phyloP scores from a whole-genome alignment of 192 early-diverging fungal species.

The Entomortierella beljakovae region DNA sequence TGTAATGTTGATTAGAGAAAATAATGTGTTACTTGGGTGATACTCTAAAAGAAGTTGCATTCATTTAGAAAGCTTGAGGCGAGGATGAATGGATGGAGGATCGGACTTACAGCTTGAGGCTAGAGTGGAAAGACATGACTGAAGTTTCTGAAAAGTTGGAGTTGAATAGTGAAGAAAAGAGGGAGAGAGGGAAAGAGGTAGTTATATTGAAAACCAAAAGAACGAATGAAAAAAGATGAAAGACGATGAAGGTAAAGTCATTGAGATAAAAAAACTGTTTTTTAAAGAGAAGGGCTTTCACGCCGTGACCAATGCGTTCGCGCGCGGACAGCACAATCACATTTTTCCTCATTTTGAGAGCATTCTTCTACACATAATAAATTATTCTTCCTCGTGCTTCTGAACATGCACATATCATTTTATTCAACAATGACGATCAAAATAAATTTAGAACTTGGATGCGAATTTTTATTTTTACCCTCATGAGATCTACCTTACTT shows the following conservation, averaged over 20 bases:
- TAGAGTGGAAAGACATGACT: conserved; percentile 26
- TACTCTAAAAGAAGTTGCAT: not conserved
- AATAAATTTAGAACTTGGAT: no score
- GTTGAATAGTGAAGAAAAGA: not conserved
- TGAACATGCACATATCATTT: no score
- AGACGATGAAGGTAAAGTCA: not conserved
- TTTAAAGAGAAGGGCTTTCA: not conserved
- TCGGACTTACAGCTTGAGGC: conserved; percentile 49
- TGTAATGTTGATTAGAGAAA: conserved; percentile 8
- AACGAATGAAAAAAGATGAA: not conserved
- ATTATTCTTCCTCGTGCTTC: not conserved
- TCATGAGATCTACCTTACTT: no score
- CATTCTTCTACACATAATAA: not conserved
- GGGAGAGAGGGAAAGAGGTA: not conserved
- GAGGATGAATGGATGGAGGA: not conserved
- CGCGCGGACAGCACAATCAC: not conserved
- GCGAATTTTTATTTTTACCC: no score
- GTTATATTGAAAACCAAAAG: no score
- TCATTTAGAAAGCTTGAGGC: no score
- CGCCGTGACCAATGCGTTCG: conserved; percentile 10
- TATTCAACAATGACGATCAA: no score
- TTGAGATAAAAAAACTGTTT: not conserved
- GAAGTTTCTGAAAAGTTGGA: not conserved
- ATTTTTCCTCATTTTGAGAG: not conserved
- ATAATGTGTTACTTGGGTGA: not conserved